phyloP scores from a whole-genome alignment of 495 filamentous ascomycete species.

The Penicillium chermesinum region DNA sequence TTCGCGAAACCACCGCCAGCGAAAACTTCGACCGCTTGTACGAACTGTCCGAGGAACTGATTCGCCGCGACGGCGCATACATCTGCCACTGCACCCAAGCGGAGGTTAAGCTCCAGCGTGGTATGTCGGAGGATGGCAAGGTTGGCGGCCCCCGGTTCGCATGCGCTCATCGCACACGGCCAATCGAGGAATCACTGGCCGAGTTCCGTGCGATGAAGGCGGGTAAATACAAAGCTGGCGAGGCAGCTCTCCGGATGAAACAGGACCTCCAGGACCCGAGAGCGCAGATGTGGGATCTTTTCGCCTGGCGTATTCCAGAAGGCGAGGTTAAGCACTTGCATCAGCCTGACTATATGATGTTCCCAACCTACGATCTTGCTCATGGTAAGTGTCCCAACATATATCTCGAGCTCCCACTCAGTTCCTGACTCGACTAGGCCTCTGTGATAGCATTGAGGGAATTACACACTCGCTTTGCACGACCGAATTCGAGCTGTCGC shows the following conservation, averaged over 20 bases:
- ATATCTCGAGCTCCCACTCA: too few species aligned
- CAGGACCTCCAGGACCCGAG: conserved; percentile 55
- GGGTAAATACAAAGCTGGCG: conserved; percentile 82
- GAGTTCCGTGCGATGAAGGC: conserved; percentile 90
- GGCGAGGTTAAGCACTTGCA: conserved; percentile 53
- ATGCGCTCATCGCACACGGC: conserved; percentile 71
- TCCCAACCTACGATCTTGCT: conserved; percentile 89
- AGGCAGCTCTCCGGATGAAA: conserved; percentile 91
- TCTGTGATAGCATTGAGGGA: conserved; percentile 83
- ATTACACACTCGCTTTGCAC: conserved; percentile 91
- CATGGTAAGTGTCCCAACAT: conserved; percentile 49
- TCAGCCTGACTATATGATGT: conserved; percentile 65
- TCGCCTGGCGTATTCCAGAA: conserved; percentile 72
- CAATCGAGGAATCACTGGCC: conserved; percentile 66
- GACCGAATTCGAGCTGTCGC: conserved; percentile 70
- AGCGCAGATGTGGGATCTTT: conserved; percentile 65
- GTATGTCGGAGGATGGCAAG: conserved; percentile 61
- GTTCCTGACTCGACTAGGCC: conserved; percentile 15
- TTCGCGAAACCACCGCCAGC: conserved; percentile 69
- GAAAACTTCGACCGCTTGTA: conserved; percentile 88
- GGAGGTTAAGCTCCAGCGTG: conserved; percentile 80
- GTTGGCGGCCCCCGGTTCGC: conserved; percentile 68
- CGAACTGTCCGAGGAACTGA: conserved; percentile 81
- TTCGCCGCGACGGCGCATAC: conserved; percentile 66
- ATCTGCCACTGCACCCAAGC: conserved; percentile 68